These are phyloP conservation scores for Akanthomyces lecanii DNA, from an alignment of 2,329 filamentous ascomycete species.

Conservation along the genomic window DNA sequence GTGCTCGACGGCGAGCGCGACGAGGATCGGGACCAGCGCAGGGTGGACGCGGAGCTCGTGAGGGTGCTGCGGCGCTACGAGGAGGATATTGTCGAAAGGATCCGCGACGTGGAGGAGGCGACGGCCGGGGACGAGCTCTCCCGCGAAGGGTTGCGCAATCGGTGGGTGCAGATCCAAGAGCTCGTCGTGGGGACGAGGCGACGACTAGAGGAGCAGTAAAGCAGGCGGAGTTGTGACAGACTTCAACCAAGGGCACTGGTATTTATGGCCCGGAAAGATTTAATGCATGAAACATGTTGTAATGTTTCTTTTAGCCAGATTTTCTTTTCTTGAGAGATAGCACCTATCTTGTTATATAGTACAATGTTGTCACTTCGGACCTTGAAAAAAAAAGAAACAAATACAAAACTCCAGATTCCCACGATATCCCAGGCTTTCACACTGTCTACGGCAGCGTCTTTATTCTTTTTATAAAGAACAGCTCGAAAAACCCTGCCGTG, in stretches of 20 bases:
- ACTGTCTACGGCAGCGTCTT: background rate
- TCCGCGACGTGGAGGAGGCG: constrained; percentile 30
- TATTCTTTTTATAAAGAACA: background rate
- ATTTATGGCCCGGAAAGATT: background rate
- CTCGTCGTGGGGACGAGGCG: constrained; percentile 32
- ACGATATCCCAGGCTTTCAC: background rate
- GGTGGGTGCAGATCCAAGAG: constrained; percentile 37
- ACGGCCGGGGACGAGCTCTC: constrained; percentile 24
- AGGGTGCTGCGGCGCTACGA: constrained; percentile 37
- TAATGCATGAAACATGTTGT: no score
- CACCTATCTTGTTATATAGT: constrained; percentile 10
- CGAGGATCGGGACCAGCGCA: constrained; percentile 41
- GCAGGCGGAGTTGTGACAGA: no score
- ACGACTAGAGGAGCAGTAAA: constrained; percentile 19
- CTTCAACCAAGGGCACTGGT: background rate
- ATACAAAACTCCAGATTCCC: background rate
- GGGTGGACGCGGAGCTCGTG: constrained; percentile 34
- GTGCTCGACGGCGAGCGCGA: constrained; percentile 43
- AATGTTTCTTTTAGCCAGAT: background rate
- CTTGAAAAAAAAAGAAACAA: background rate
- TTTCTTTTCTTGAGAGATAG: background rate
- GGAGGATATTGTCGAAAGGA: constrained; percentile 27
- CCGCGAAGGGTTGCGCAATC: background rate
- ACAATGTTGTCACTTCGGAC: constrained; percentile 9
- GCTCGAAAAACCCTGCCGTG: no score